Conservation (phyloP, 495 filamentous ascomycete genomes). For the Trichoderma erinaceum region DNA sequence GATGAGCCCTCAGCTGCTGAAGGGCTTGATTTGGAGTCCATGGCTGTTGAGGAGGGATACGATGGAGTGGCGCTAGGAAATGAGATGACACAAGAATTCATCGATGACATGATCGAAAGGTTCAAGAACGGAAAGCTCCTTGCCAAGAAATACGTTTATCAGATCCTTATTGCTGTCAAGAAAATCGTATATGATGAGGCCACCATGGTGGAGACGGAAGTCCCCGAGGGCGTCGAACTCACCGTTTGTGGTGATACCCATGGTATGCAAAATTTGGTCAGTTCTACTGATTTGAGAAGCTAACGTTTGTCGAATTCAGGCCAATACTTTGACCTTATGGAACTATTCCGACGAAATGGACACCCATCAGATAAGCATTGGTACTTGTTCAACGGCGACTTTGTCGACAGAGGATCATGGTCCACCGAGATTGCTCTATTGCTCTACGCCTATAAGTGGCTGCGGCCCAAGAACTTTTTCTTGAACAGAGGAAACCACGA, state of each 20-base stretch:
- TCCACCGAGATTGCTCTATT: slow-evolving; percentile 92
- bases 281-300: not conserved
- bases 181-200: slow-evolving; percentile 86
- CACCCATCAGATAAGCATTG: slow-evolving; percentile 73
- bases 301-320: slow-evolving; percentile 41
- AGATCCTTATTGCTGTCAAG: slow-evolving; percentile 85
- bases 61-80: slow-evolving; percentile 74
- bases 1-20: slow-evolving; percentile 89
- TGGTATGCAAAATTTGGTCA: slow-evolving; percentile 45
- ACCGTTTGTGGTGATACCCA: slow-evolving; percentile 98
- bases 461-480: slow-evolving; percentile 82
- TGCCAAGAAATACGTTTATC: slow-evolving; percentile 93
- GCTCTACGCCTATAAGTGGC: slow-evolving; percentile 95
- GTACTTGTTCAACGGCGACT: slow-evolving; percentile 99
- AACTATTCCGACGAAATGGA: slow-evolving; percentile 91
- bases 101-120: slow-evolving; percentile 90
- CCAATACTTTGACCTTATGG: slow-evolving; percentile 96
- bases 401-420: slow-evolving; percentile 96
- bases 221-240: slow-evolving; percentile 66
- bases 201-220: slow-evolving; percentile 93
- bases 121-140: slow-evolving; percentile 96
- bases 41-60: slow-evolving; percentile 74
- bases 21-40: slow-evolving; percentile 78
- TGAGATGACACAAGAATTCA: slow-evolving; percentile 92
- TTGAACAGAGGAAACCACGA: slow-evolving; percentile 98